Evolutionary conservation across 495 filamentous ascomycete genomes (phyloP), one percentile per base, ranked within the genome.

Genomic region (Evernia prunastri): DNA sequence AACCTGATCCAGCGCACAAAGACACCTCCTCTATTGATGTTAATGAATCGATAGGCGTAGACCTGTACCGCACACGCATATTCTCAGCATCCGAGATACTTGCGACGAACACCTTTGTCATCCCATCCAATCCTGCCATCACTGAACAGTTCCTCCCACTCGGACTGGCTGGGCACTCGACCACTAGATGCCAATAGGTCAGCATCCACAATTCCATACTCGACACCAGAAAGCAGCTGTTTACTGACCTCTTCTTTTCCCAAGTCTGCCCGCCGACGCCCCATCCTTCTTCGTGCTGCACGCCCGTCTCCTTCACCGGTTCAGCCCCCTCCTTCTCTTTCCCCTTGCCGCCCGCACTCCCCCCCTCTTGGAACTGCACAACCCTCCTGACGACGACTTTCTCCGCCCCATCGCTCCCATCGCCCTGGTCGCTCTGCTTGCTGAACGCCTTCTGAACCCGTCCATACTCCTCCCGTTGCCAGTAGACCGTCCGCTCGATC

Each of bases 81-180:
- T n/a, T n/a, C n/a, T n/a, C 27, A 53, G 27, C 49, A 53, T 53
- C 49, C 49, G 15, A 53, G 12, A n/a, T 60, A 7, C 40, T 1
- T 60, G 9, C 27, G 36, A 43, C 17, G 27, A 29, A n/a, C 8
- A 60, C 39, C 58, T 2, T 59, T 56, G 10, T 65, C 63, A 18
- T 39, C 33, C 29, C 56, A 51, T 40, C 56, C 40, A 29, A 25
- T 39, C 12, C 57, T 36, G 29, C 33, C 58, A 29, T 39, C 29
- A 23, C 64, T 49, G 56, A 67, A 63, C 29, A 67, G 11, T 20
- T 20, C 60, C 27, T 61, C 56, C 66, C 66, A 64, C 45, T 67
- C 66, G 37, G 12, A 18, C 56, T 56, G 43, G 12, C 29, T 63
- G 15, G 60, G 65, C 23, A 63, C 31, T 43, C 27, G n/a, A 12